Conservation (phyloP, 2,329 filamentous ascomycete species). For the Cadophora sp. region DNA sequence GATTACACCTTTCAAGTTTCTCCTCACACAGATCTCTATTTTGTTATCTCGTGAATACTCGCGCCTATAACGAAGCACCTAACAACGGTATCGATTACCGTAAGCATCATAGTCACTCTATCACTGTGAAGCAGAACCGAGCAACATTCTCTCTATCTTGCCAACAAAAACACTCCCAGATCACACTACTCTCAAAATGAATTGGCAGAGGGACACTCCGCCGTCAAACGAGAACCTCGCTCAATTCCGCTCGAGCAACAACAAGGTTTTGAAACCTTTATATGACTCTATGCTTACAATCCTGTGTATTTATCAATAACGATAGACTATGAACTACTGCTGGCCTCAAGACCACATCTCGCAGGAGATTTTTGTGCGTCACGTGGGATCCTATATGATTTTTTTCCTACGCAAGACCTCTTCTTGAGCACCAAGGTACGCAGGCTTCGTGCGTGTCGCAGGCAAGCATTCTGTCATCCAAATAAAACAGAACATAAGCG, state of each 20-base stretch:
- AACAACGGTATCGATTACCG: background rate
- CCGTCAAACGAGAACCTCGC: conserved; percentile 2
- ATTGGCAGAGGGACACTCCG: background rate
- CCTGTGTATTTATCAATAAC: conserved; percentile 1
- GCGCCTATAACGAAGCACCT: too few species aligned
- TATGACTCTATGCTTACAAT: conserved; percentile 3
- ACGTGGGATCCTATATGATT: too few species aligned
- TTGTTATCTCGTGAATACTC: too few species aligned
- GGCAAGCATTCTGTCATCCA: too few species aligned
- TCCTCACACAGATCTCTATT: too few species aligned
- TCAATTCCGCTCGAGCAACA: background rate
- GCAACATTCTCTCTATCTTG: background rate
- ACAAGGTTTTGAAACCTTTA: background rate
- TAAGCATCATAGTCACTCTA: background rate
- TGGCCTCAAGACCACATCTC: background rate
- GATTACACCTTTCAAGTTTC: too few species aligned
- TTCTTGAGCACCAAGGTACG: too few species aligned
- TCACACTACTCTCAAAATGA: background rate
- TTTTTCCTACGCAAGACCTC: too few species aligned
- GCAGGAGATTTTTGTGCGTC: background rate
- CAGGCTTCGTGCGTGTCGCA: too few species aligned
- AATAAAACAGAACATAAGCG: too few species aligned
- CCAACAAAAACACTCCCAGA: background rate
- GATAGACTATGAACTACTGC: background rate
- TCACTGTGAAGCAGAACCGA: background rate